These are phyloP conservation scores for Phialocephala sp. DNA, from an alignment of 2,329 filamentous ascomycete species.

Conservation along the genomic window DNA sequence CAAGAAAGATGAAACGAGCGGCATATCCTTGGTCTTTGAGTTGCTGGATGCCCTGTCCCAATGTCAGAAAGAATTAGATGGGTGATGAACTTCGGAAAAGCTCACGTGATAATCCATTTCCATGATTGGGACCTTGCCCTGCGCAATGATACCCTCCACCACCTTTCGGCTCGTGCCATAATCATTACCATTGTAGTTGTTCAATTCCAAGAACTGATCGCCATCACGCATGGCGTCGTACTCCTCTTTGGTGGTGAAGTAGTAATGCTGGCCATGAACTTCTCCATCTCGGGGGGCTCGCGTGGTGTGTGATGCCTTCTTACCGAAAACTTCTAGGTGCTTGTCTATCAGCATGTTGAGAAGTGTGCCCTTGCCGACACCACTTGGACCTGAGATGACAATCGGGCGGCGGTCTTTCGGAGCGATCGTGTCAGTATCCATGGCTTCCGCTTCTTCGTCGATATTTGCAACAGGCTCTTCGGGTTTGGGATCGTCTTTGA, in stretches of 20 bases:
- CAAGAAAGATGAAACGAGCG: constrained; percentile 61
- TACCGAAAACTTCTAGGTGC: constrained; percentile 69
- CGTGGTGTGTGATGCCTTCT: constrained; percentile 61
- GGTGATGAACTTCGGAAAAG: constrained; percentile 3
- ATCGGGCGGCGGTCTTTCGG: constrained; percentile 61
- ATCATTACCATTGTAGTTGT: constrained; percentile 53
- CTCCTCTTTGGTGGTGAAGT: constrained; percentile 60
- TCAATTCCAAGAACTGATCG: constrained; percentile 64
- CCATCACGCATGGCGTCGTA: constrained; percentile 65
- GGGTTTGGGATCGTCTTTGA: constrained; percentile 52
- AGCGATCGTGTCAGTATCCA: constrained; percentile 43
- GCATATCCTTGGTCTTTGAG: constrained; percentile 62
- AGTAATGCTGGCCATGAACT: constrained; percentile 55
- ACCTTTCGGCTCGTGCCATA: constrained; percentile 63
- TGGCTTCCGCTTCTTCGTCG: constrained; percentile 45
- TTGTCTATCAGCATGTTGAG: constrained; percentile 66
- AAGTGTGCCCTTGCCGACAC: constrained; percentile 67
- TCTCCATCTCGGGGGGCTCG: constrained; percentile 56
- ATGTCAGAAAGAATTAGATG: not conserved
- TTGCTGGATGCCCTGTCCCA: constrained; percentile 57
- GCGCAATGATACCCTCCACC: constrained; percentile 56
- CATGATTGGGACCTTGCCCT: constrained; percentile 65
- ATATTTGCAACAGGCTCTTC: constrained; percentile 44
- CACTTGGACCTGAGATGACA: constrained; percentile 70
- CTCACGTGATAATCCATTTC: constrained; percentile 59